Evolutionary conservation across 495 filamentous ascomycete species (phyloP).

Genomic region (Staphylotrichum tortipilum): DNA sequence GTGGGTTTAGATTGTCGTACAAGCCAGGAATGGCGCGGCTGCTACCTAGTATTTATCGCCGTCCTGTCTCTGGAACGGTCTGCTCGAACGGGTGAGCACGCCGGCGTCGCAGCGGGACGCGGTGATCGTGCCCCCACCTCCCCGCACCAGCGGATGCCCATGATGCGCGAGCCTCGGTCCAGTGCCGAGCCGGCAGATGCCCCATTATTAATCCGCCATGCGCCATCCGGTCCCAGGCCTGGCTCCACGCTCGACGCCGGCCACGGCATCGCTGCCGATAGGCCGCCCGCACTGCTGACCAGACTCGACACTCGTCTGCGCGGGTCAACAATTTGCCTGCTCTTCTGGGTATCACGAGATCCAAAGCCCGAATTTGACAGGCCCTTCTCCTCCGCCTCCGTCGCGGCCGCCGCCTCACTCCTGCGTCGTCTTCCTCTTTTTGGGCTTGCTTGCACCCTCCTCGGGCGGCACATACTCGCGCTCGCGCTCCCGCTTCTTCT

Average conservation of each 20-base stretch:
- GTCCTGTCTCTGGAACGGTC: background rate
- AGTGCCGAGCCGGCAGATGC: background rate
- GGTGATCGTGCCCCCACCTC: slow-evolving; percentile 3
- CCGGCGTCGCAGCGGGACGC: background rate
- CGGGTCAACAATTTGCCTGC: slow-evolving; percentile 12
- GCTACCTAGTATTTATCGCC: background rate
- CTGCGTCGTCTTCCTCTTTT: slow-evolving; percentile 50
- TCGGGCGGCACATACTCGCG: slow-evolving; percentile 79
- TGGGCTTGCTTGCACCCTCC: slow-evolving; percentile 57
- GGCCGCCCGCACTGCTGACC: background rate
- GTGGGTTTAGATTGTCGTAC: background rate
- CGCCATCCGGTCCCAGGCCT: background rate
- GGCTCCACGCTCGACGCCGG: background rate
- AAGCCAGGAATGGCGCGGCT: background rate
- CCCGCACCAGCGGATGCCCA: slow-evolving; percentile 12
- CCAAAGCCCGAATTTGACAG: slow-evolving; percentile 8
- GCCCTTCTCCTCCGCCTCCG: background rate
- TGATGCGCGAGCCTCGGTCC: slow-evolving; percentile 20
- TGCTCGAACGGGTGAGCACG: background rate
- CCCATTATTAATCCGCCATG: slow-evolving; percentile 5
- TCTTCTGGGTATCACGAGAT: slow-evolving; percentile 26
- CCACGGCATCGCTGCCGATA: background rate
- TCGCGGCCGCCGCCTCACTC: slow-evolving; percentile 21
- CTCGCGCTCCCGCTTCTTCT: slow-evolving; percentile 78
- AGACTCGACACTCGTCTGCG: no score